Base-by-base conservation (phyloP, 345 rosid genomes). In the Physaria fendleri region DNA sequence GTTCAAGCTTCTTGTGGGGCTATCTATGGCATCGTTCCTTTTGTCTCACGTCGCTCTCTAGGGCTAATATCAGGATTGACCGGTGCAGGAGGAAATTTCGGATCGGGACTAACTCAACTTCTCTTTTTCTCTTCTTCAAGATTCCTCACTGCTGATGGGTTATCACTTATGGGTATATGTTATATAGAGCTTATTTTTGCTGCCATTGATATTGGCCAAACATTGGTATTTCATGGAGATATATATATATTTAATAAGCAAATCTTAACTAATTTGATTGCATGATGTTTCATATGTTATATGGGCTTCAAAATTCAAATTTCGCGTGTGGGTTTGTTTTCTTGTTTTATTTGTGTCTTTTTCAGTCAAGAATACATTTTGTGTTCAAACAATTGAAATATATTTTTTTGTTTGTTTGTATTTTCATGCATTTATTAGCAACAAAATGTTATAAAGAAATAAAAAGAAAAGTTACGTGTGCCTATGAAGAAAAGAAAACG, bases 1-100 rank as follows among this genome's bases (percentile, higher is more conserved):
- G 82, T 81, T 6, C 90, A 83, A 66, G 90, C 96, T 1, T 90
- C 96, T 1, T 88, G 96, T 20, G 93, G 96, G 4, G 92, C 95
- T 6, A 82, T 83, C 2, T 87, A 79, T 4, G 95, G 95, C 15
- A 47, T 88, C 16, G 80, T 85, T 16, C 89, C 89, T 11, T 87
- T 84, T 79, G 66, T 88, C 35, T 85, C 89, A 0, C 72, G 92
- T 21, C 76, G 85, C 13, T 88, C 89, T 15, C 46, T 87, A 30
- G 89, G 95, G 0, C 57, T 87, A 54, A 82, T 87, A 23, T 85
- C 87, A 0, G 89, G 95, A 8, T 57, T 85, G 3, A 82, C 85
- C 0, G 89, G 85, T 2, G 96, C 85, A 0, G 85, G 87, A 12
- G 93, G 90, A 4, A 85, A 85, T 66, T 85, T 83, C 8, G 87